A percentile compares a stretch with the other conserved stretches of the same genome.
Evolutionary conservation across 2,329 filamentous ascomycete genomes (phyloP).

Genomic region (Simplicillium sp.): DNA sequence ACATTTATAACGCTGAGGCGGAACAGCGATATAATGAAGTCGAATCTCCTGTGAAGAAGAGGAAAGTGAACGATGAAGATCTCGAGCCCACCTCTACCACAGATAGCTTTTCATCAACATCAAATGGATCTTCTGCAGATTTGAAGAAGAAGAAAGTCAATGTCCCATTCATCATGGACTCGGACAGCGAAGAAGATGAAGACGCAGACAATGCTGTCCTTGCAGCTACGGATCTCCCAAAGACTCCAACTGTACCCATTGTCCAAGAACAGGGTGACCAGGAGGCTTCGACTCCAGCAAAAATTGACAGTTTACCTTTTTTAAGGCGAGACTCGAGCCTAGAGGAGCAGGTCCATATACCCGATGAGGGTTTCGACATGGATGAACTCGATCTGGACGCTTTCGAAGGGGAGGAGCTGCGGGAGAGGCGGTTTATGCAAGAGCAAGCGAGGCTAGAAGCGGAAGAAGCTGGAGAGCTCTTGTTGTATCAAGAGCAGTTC

Average conservation of each 20-base stretch:
- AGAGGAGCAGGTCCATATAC: conserved; percentile 4
- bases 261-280: not conserved
- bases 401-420: conserved; percentile 53
- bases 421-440: conserved; percentile 62
- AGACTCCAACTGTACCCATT: not conserved
- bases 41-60: conserved; percentile 19
- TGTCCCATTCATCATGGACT: conserved; percentile 62
- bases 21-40: conserved; percentile 24
- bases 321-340: not conserved
- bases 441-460: conserved; percentile 62
- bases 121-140: conserved; percentile 10
- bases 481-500: conserved; percentile 20
- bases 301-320: not conserved
- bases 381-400: conserved; percentile 47
- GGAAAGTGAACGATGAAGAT: conserved; percentile 15
- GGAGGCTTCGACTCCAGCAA: not conserved
- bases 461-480: conserved; percentile 38
- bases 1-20: conserved; percentile 16
- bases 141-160: conserved; percentile 13
- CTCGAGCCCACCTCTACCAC: conserved; percentile 8
- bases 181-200: conserved; percentile 39
- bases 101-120: not conserved
- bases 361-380: conserved; percentile 19
- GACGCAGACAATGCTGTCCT: conserved; percentile 5
- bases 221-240: not conserved